Conservation (phyloP, 805 yeast genomes). For the Vanderwaltozyma tropicalis region DNA sequence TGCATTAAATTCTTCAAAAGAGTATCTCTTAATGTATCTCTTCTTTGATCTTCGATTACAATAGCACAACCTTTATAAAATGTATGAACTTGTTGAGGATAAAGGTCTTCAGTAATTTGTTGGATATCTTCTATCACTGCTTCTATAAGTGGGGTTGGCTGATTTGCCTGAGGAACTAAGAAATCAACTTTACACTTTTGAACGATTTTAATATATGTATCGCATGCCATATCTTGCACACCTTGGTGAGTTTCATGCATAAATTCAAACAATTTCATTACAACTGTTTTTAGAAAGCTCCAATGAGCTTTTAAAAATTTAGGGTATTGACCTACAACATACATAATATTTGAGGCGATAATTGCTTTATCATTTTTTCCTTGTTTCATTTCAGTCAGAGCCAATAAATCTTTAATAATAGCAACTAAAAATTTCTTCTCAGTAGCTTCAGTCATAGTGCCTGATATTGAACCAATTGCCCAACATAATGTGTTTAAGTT, state of each 20-base stretch:
- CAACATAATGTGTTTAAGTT: constrained; percentile 92
- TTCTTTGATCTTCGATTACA: constrained; percentile 74
- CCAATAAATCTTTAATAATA: constrained; percentile 78
- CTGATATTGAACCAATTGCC: constrained; percentile 98
- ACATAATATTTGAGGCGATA: constrained; percentile 96
- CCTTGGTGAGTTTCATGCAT: constrained; percentile 99
- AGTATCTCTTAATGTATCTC: constrained; percentile 51
- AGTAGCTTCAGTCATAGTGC: constrained; percentile 95
- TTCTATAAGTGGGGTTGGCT: constrained; percentile 76
- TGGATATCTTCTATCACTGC: constrained; percentile 74
- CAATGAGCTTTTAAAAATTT: constrained; percentile 94
- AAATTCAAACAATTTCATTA: constrained; percentile 86
- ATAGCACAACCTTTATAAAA: constrained; percentile 94
- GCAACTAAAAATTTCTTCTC: constrained; percentile 85
- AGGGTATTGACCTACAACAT: constrained; percentile 97
- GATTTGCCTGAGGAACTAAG: constrained; percentile 74
- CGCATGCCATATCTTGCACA: constrained; percentile 99
- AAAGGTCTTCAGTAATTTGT: constrained; percentile 75
- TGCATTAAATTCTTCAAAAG: constrained; percentile 68
- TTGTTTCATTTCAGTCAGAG: constrained; percentile 81
- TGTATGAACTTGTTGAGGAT: constrained; percentile 90
- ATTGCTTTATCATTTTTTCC: constrained; percentile 96
- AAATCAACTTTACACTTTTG: constrained; percentile 89
- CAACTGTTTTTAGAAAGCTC: constrained; percentile 89
- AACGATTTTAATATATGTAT: constrained; percentile 89